Conservation (phyloP, 768 basidiomycete genomes). For the Rubroboletus pulcherrimus region DNA sequence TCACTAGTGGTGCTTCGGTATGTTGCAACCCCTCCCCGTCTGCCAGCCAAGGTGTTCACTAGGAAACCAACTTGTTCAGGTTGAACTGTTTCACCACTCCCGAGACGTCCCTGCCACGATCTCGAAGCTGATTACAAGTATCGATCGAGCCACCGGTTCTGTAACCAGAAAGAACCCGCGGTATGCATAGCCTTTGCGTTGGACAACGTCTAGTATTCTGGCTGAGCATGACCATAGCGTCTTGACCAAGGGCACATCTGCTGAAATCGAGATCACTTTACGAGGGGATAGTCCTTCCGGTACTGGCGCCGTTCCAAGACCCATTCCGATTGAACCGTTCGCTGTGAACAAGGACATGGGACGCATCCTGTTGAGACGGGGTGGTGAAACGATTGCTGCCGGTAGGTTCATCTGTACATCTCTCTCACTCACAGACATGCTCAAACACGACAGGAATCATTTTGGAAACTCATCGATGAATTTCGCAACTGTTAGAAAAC, state of each 20-base stretch:
- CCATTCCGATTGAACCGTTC: conserved; percentile 87
- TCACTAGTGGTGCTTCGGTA: conserved; percentile 84
- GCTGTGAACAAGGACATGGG: conserved; percentile 94
- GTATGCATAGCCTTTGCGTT: conserved; percentile 33
- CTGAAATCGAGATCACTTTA: conserved; percentile 80
- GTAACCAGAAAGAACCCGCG: conserved; percentile 78
- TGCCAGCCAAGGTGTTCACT: not conserved
- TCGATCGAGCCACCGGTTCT: conserved; percentile 76
- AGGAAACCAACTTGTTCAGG: conserved; percentile 35
- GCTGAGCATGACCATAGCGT: conserved; percentile 49
- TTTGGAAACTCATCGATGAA: conserved; percentile 36
- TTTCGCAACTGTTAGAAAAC: not conserved
- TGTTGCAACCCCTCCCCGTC: conserved; percentile 14
- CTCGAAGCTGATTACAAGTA: conserved; percentile 68
- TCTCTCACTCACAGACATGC: not conserved
- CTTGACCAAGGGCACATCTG: conserved; percentile 78
- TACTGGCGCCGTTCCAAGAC: conserved; percentile 40
- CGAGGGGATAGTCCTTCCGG: conserved; percentile 54
- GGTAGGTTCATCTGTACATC: conserved; percentile 42
- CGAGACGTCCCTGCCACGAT: conserved; percentile 88
- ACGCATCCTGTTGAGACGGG: conserved; percentile 77
- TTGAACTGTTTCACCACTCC: conserved; percentile 95
- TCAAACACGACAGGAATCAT: conserved; percentile 39
- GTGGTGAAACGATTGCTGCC: conserved; percentile 92
- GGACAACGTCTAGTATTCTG: not conserved